A percentile compares a stretch with the other conserved stretches of the same genome.
Conservation (phyloP, 257 asterid genomes). For the Gardenia jasminoides region DNA sequence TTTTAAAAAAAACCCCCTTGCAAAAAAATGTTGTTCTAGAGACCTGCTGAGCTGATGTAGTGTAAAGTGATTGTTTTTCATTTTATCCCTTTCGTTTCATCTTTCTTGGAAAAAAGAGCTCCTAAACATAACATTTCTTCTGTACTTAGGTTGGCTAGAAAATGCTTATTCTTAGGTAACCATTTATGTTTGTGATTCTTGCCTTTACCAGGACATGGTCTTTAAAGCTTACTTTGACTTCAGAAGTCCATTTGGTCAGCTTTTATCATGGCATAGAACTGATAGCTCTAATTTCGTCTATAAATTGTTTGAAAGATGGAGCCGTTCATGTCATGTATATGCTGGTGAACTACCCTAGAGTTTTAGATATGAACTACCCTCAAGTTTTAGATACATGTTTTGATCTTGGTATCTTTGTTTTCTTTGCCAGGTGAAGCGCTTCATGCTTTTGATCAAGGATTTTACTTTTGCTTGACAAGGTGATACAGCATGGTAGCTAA, state of each 20-base stretch:
- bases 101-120: not conserved
- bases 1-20: no score
- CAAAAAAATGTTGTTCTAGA: not conserved
- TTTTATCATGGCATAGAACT: not conserved
- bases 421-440: slow-evolving; percentile 6
- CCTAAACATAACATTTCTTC: not conserved
- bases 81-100: no score
- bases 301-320: not conserved
- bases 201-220: no score
- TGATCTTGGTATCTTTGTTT: not conserved
- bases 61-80: not conserved
- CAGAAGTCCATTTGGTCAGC: not conserved
- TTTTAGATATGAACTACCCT: not conserved
- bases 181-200: not conserved
- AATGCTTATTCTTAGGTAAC: not conserved
- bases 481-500: not conserved
- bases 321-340: not conserved
- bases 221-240: not conserved
- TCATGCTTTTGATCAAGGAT: not conserved
- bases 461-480: not conserved
- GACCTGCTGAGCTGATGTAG: not conserved
- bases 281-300: not conserved
- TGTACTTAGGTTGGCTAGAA: not conserved
- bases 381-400: not conserved
- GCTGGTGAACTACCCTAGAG: not conserved